Evolutionary conservation across 2,329 filamentous ascomycete species (phyloP).

Genomic region (Fusarium beomiforme): DNA sequence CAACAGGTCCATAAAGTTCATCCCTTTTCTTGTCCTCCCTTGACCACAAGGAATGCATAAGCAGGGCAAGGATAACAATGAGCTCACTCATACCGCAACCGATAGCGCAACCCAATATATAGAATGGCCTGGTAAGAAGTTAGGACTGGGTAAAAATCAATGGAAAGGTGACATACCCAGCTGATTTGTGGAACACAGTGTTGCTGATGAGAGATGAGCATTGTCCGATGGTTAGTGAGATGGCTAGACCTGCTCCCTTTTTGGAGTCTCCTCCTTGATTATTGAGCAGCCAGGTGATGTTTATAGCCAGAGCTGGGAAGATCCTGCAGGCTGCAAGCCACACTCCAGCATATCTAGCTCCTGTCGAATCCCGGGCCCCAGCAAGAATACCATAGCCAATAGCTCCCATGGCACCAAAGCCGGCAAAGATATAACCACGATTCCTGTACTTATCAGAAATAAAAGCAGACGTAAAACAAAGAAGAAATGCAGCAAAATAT

Average conservation of each 20-base stretch:
- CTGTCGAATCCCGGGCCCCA: not conserved
- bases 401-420: not conserved
- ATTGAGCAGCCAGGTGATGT: conserved; percentile 30
- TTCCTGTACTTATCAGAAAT: conserved; percentile 17
- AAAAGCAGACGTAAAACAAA: conserved; percentile 16
- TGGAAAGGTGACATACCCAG: conserved; percentile 11
- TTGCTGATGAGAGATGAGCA: conserved; percentile 30
- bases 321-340: conserved; percentile 26
- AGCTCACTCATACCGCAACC: too few relatives aligned
- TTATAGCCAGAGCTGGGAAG: conserved; percentile 18
- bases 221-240: conserved; percentile 13
- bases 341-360: conserved; percentile 17
- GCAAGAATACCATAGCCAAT: conserved; percentile 22
- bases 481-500: conserved; percentile 12
- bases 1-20: too few relatives aligned
- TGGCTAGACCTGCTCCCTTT: conserved; percentile 13
- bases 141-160: rapidly evolving
- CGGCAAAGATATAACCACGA: conserved; percentile 17
- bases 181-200: conserved; percentile 13
- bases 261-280: conserved; percentile 31
- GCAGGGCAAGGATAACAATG: too few relatives aligned
- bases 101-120: too few relatives aligned
- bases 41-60: too few relatives aligned
- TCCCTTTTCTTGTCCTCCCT: too few relatives aligned
- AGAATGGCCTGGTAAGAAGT: too few relatives aligned